Evolutionary conservation across 306 rosid species (phyloP), one percentile per base, ranked within the genome.

Genomic region (Trifolium pratense): DNA sequence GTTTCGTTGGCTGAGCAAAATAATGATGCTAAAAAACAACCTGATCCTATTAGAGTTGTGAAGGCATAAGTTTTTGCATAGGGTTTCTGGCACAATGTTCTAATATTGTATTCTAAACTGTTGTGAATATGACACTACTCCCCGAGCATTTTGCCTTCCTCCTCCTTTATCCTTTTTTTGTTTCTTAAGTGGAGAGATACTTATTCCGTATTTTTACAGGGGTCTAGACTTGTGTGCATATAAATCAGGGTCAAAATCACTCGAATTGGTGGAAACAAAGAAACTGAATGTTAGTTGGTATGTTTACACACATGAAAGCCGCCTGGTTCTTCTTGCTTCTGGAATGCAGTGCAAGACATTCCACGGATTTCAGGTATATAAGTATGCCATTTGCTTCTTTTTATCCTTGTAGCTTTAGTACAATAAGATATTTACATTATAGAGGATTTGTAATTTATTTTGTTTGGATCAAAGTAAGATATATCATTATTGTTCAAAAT

Each of bases 271-370:
- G 59, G 96, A 94, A 78, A 81, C 93, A 71, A 94, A 84, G 88
- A 94, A 85, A 84, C 37, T 91, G 81, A 88, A 78, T 74, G 97
- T 90, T 64, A 89, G 89, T 86, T 94, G 99, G 93, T 90, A 84
- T 82, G 87, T 85, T 66, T 94, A 94, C 78, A 94, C 99, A 9
- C 99, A 94, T 78, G 99, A 94, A 87, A 94, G 99, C 85, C 97
- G 99, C 46, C 78, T 90, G 90, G 95, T 94, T 82, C 95, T 91
- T 84, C 96, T 94, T 68, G 97, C 99, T 79, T 86, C 96, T 84
- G 99, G 99, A 79, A 90, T 94, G 97, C 99, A 91, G 80, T 88
- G 97, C 92, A 94, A 88, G 84, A 88, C 84, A 86, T 91, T 94
- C 81, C 89, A 85, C 20, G 99, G 99, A 61, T 91, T 94, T 90